Base-by-base conservation (phyloP, 2,329 filamentous ascomycete species). In the Alternaria ethzedia region DNA sequence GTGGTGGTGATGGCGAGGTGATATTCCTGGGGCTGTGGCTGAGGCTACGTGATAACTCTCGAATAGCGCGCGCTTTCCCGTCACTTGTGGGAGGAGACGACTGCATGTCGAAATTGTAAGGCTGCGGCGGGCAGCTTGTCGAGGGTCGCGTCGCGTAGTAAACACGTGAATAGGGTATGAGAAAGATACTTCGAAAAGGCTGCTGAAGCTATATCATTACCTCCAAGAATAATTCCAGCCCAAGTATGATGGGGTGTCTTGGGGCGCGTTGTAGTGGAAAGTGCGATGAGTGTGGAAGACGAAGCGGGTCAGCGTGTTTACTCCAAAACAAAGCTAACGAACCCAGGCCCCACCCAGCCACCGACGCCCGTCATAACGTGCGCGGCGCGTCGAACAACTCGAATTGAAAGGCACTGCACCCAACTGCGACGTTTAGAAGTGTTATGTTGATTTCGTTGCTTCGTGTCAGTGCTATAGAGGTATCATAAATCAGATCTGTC, bases 41-140 rank as follows among this genome's bases (percentile, higher is more conserved):
- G 32, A 78, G 60, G 59, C 73, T 79, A 46, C 70, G 74, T 46
- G 78, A 80, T 21, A 80, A 72, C 61, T 80, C 78, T 8, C 78
- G 71, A 26, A 80, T 74, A 52, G 77, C 74, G 58, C 78, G 77
- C 64, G 76, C 77, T 70, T 79, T 79, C 65, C 74, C 78, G 20
- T 76, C 76, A 67, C 75, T 80, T 46, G 65, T 70, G 25, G 74
- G 75, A 56, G 79, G 78, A 44, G 78, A 80, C 15, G 77, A 78
- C 59, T 79, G 75, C 78, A 80, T 80, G 52, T 60, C 62, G 61
- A 59, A 46, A 52, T 44, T 63, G 58, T 65, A 66, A 69, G 61
- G 72, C 67, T 70, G 68, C 65, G 61, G 51, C 30, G 44, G 49
- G 47, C 67, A 70, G 68, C 63, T 65, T 67, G 64, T 61, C 59